Evolutionary conservation across 2,329 filamentous ascomycete species (phyloP).

Genomic region (Parasarocladium wereldwijsianum): DNA sequence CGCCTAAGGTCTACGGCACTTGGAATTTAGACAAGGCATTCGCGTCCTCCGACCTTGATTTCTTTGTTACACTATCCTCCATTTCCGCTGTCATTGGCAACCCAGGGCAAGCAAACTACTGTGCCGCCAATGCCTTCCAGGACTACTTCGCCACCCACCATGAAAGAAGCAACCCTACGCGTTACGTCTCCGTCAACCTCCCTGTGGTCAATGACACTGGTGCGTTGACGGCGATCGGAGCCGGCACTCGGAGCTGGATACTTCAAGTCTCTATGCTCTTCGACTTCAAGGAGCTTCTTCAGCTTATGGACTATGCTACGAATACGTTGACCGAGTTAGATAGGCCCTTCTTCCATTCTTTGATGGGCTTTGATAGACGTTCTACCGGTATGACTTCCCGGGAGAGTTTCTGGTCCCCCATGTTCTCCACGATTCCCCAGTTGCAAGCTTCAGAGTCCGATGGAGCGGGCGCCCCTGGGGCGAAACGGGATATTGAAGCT

Average conservation of each 20-base stretch:
- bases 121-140: constrained; percentile 18
- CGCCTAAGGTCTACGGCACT: constrained; percentile 18
- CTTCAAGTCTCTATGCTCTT: no score
- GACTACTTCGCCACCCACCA: no score
- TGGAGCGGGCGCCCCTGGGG: neutral
- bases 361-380: neutral
- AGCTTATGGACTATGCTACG: neutral
- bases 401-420: neutral
- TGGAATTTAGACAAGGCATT: constrained; percentile 16
- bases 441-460: neutral
- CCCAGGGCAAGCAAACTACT: constrained; percentile 24
- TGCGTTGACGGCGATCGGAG: neutral
- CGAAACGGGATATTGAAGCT: neutral
- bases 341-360: neutral
- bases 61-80: constrained; percentile 23
- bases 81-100: constrained; percentile 18
- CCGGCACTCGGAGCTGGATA: neutral
- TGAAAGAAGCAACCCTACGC: neutral
- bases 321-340: neutral
- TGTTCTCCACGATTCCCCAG: neutral
- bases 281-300: neutral
- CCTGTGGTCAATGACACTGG: neutral
- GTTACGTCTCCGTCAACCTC: neutral
- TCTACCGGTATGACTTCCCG: neutral
- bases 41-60: constrained; percentile 14